These are phyloP conservation scores for Neofusicoccum parvum DNA, from an alignment of 2,329 filamentous ascomycete genomes.

Conservation along the genomic window DNA sequence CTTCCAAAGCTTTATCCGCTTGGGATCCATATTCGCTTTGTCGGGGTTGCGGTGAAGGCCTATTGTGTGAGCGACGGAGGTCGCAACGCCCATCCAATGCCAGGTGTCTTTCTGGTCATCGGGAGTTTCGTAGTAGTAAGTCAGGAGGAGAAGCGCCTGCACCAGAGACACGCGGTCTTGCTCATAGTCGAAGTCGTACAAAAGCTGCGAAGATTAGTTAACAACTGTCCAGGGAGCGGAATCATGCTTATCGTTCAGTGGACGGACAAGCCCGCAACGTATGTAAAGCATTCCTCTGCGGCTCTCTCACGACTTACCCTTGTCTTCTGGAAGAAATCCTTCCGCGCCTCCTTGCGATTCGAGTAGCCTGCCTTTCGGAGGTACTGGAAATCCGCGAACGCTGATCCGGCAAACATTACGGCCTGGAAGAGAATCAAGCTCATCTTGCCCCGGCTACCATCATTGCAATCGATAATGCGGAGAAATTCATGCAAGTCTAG, in stretches of 20 bases:
- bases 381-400: conserved; percentile 80
- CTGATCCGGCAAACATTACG: conserved; percentile 90
- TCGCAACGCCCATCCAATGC: conserved; percentile 98
- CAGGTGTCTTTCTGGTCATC: conserved; percentile 98
- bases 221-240: conserved; percentile 12
- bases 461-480: conserved; percentile 62
- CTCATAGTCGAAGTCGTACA: conserved; percentile 97
- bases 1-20: conserved; percentile 84
- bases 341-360: conserved; percentile 78
- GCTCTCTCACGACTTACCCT: conserved; percentile 59
- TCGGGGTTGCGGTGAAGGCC: conserved; percentile 85
- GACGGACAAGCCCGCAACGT: not conserved
- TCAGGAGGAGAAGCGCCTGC: conserved; percentile 87
- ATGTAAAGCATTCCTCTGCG: not conserved
- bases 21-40: conserved; percentile 71
- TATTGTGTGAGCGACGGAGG: conserved; percentile 90
- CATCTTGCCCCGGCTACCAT: conserved; percentile 70
- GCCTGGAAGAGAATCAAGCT: conserved; percentile 90
- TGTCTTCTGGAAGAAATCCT: conserved; percentile 85
- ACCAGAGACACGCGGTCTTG: conserved; percentile 85
- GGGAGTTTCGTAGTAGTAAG: conserved; percentile 96
- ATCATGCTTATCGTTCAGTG: conserved; percentile 6
- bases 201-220: conserved; percentile 54
- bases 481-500: conserved; percentile 68
- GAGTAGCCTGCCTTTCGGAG: conserved; percentile 76